phyloP scores from a whole-genome alignment of 768 basidiomycete genomes.

The Tricholomella constricta region DNA sequence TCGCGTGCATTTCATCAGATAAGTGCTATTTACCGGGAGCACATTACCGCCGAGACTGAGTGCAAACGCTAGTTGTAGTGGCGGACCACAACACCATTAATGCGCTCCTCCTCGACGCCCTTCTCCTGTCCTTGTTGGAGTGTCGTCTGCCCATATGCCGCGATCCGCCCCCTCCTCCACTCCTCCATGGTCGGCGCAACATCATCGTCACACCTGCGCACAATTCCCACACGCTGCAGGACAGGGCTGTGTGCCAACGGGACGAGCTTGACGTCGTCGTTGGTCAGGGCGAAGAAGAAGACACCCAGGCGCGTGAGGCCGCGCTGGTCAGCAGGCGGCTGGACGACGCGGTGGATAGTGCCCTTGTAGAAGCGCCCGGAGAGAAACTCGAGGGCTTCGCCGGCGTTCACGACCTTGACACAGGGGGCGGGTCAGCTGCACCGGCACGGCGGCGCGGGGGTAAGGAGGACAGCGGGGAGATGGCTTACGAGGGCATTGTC shows the following conservation, averaged over 20 bases:
- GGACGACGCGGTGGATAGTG: conserved; percentile 51
- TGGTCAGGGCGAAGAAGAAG: conserved; percentile 47
- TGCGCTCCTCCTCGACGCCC: conserved; percentile 47
- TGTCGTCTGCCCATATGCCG: conserved; percentile 41
- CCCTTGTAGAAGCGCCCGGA: conserved; percentile 50
- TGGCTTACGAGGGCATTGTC: conserved; percentile 45
- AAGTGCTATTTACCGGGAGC: too few species aligned
- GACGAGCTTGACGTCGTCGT: conserved; percentile 45
- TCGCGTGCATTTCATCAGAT: too few species aligned
- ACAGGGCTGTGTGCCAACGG: conserved; percentile 45
- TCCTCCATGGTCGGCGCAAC: conserved; percentile 43
- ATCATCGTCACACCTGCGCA: conserved; percentile 32
- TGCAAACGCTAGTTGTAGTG: conserved; percentile 43
- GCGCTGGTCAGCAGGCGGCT: conserved; percentile 49
- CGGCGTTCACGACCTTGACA: conserved; percentile 44
- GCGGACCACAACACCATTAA: conserved; percentile 46
- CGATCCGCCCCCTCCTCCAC: conserved; percentile 42
- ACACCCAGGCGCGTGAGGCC: conserved; percentile 44
- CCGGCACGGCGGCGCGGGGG: background rate
- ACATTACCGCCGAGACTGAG: too few species aligned
- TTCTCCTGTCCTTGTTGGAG: conserved; percentile 33
- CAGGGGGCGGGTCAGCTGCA: too few species aligned
- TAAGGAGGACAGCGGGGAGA: background rate
- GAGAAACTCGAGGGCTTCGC: conserved; percentile 50
- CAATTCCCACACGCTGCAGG: conserved; percentile 38